Conservation (phyloP, 2,329 filamentous ascomycete species). For the Penicillium digitatum region DNA sequence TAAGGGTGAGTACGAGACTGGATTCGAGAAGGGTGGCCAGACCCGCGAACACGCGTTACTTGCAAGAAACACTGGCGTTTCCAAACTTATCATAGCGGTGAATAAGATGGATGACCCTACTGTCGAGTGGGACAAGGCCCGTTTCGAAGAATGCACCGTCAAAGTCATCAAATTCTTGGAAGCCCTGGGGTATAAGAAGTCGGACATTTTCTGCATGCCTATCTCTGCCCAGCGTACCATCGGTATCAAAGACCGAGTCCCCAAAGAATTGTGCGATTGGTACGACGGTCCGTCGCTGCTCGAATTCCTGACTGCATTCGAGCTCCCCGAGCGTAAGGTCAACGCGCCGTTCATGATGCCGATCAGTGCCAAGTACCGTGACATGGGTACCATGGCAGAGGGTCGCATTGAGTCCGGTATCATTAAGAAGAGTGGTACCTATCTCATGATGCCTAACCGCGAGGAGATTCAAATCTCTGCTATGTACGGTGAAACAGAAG, state of each 20-base stretch:
- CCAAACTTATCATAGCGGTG: background rate
- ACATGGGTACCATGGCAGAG: slow-evolving; percentile 96
- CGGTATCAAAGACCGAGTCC: slow-evolving; percentile 84
- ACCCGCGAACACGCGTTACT: slow-evolving; percentile 97
- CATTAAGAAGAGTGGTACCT: slow-evolving; percentile 78
- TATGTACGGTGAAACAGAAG: slow-evolving; percentile 92
- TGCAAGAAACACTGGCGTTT: slow-evolving; percentile 77
- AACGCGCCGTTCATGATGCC: slow-evolving; percentile 99
- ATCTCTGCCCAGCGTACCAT: slow-evolving; percentile 82
- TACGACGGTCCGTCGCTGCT: slow-evolving; percentile 85
- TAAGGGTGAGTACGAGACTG: slow-evolving; percentile 98
- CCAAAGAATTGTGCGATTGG: slow-evolving; percentile 73
- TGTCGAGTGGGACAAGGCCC: slow-evolving; percentile 89
- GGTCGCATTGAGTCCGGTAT: slow-evolving; percentile 95
- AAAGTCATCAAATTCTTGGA: slow-evolving; percentile 88
- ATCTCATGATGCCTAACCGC: slow-evolving; percentile 95
- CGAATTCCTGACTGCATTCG: slow-evolving; percentile 93
- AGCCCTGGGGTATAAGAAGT: slow-evolving; percentile 92
- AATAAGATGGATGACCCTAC: slow-evolving; percentile 86
- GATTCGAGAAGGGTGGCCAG: slow-evolving; percentile 94
- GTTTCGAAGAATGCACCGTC: slow-evolving; percentile 87
- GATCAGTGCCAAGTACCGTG: slow-evolving; percentile 89
- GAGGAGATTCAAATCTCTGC: slow-evolving; percentile 76
- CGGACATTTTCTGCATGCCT: slow-evolving; percentile 91
- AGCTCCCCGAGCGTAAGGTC: slow-evolving; percentile 86